Evolutionary conservation across 805 yeast species (phyloP), one percentile per base, ranked within the genome.

Genomic region (Yamadazyma paraphyllophila): DNA sequence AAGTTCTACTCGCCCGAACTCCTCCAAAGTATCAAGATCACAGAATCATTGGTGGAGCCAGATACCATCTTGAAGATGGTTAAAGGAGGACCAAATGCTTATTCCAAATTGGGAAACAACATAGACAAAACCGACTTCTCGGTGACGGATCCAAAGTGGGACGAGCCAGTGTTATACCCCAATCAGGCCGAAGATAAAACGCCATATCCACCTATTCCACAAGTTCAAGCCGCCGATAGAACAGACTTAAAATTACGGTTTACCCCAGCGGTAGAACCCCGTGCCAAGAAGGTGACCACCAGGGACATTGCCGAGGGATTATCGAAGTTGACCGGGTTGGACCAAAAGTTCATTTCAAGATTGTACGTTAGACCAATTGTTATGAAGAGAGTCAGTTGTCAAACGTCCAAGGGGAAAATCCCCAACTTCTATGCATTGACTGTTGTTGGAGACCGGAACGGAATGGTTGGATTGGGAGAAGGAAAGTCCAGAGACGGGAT

Each of bases 391-490:
- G 98, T 92, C 20, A 82, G 90, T 45, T 88, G 89, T 62, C 96
- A 89, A 75, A 92, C 97, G 2, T 82, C 89, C 33, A 88, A 88
- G 73, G 97, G 97, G 63, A 90, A 89, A 63, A 88, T 88, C 53
- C 81, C 85, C 42, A 80, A 88, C 33, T 84, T 81, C 63, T 92
- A 87, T 66, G 85, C 90, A 0, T 66, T 94, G 51, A 92, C 90
- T 11, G 86, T 90, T 31, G 97, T 87, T 12, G 99, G 99, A 39
- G 96, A 94, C 66, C 78, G 83, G 45, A 86, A 88, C 53, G 99
- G 99, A 52, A 86, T 89, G 85, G 75, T 94, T 48, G 98, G 98
- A 31, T 73, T 91, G 40, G 99, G 98, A 41, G 96, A 90, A 65
- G 99, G 98, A 51, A 88, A 88, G 61, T 92, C 94, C 50, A 75